phyloP scores from a whole-genome alignment of 2,329 filamentous ascomycete genomes.

The Akanthomyces uredinophilus region DNA sequence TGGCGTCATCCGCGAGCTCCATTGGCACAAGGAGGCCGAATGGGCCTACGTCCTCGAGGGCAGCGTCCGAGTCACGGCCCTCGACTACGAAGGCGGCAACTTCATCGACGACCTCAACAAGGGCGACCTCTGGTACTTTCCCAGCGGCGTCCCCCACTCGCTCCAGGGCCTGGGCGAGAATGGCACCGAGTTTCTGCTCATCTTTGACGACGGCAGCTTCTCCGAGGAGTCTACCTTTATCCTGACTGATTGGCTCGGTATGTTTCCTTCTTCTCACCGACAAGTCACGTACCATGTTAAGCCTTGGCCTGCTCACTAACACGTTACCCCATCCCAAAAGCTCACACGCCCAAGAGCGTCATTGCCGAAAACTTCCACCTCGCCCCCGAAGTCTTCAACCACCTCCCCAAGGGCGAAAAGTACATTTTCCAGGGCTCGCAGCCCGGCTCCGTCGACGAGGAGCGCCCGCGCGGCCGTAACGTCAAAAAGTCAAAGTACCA shows the following conservation, averaged over 20 bases:
- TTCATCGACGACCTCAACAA: constrained; percentile 73
- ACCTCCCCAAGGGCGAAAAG: constrained; percentile 62
- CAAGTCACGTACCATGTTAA: constrained; percentile 18
- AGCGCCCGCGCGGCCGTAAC: constrained; percentile 54
- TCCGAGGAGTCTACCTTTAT: constrained; percentile 65
- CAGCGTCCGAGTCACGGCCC: constrained; percentile 63
- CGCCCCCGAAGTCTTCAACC: constrained; percentile 62
- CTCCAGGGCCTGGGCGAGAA: constrained; percentile 66
- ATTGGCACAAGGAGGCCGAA: constrained; percentile 78
- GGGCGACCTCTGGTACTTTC: constrained; percentile 79
- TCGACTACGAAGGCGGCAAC: constrained; percentile 70
- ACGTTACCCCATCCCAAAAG: constrained; percentile 25
- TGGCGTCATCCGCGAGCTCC: constrained; percentile 69
- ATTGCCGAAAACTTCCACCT: constrained; percentile 72
- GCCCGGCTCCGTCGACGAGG: constrained; percentile 60
- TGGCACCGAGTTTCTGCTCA: constrained; percentile 46
- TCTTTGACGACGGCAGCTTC: constrained; percentile 46
- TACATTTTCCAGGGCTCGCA: constrained; percentile 71
- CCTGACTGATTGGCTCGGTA: constrained; percentile 66
- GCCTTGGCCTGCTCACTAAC: constrained; percentile 17
- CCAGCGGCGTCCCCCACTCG: constrained; percentile 70
- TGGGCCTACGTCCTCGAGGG: constrained; percentile 73
- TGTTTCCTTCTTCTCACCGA: constrained; percentile 18
- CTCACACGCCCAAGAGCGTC: constrained; percentile 67
- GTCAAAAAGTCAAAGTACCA: constrained; percentile 63